Evolutionary conservation across 2,329 filamentous ascomycete species (phyloP).

Genomic region (Alternaria metachromatica): DNA sequence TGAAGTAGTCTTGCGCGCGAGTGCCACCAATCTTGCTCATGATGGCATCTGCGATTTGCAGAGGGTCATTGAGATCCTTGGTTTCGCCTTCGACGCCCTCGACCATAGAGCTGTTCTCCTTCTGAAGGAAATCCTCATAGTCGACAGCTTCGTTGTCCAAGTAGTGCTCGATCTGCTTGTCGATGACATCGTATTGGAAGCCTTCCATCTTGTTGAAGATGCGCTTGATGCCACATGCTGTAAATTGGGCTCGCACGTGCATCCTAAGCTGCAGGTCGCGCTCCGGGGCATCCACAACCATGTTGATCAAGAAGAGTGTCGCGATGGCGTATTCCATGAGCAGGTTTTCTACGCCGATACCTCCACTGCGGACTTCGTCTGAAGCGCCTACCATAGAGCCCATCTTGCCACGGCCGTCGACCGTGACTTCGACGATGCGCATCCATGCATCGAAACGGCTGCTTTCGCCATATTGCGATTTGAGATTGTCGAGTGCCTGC

Average conservation of each 20-base stretch:
- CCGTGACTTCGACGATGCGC: conserved; percentile 95
- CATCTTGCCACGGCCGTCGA: conserved; percentile 98
- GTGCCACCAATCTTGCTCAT: conserved; percentile 82
- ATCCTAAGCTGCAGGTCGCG: conserved; percentile 88
- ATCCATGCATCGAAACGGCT: conserved; percentile 98
- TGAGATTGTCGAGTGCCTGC: conserved; percentile 90
- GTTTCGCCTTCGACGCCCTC: conserved; percentile 85
- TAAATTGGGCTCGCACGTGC: conserved; percentile 95
- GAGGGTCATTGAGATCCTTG: conserved; percentile 90
- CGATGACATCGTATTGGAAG: conserved; percentile 97
- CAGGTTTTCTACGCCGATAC: conserved; percentile 97
- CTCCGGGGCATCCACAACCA: conserved; percentile 91
- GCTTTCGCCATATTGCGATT: conserved; percentile 85
- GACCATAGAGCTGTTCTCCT: conserved; percentile 87
- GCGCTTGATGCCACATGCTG: conserved; percentile 91
- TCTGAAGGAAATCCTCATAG: conserved; percentile 95
- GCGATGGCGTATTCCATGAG: conserved; percentile 99
- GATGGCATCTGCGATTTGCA: conserved; percentile 94
- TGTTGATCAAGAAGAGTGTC: conserved; percentile 93
- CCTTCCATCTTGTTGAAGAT: conserved; percentile 96
- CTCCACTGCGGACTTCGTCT: conserved; percentile 93
- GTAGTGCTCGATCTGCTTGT: conserved; percentile 97
- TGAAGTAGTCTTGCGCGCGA: conserved; percentile 91
- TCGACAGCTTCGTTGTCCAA: conserved; percentile 95
- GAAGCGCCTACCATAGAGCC: conserved; percentile 95